Evolutionary conservation across 805 yeast genomes (phyloP).

Genomic region (Kluyveromyces wickerhamii): DNA sequence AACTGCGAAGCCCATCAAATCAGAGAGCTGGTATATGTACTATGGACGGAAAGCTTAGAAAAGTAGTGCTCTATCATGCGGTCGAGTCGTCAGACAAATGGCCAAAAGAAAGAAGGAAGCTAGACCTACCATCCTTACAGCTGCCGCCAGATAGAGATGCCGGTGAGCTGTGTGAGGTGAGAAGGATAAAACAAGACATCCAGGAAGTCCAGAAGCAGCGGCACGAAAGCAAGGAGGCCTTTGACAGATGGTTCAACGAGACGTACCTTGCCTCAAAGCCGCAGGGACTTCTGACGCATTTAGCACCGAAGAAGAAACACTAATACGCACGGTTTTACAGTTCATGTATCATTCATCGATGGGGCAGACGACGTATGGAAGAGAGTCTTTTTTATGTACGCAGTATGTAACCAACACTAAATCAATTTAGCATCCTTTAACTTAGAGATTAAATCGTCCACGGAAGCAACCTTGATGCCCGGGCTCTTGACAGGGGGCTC

Average conservation of each 20-base stretch:
- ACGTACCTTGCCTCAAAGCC: slow-evolving; percentile 2
- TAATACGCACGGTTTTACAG: too few relatives aligned
- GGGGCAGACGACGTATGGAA: too few relatives aligned
- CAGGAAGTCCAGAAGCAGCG: neutral
- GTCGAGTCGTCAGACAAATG: slow-evolving; percentile 2
- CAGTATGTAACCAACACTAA: too few relatives aligned
- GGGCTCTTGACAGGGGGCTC: slow-evolving; percentile 82
- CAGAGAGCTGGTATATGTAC: too few relatives aligned
- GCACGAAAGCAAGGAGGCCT: neutral
- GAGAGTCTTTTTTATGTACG: too few relatives aligned
- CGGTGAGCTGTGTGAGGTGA: slow-evolving; percentile 1
- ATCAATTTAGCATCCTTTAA: slow-evolving; percentile 57
- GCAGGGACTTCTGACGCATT: slow-evolving; percentile 1
- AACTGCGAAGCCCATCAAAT: too few relatives aligned
- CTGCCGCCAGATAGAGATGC: slow-evolving; percentile 1
- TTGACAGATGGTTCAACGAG: slow-evolving; percentile 1
- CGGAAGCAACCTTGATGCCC: slow-evolving; percentile 71
- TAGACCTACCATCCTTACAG: neutral
- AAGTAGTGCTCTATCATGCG: slow-evolving; percentile 4
- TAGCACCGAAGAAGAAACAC: slow-evolving; percentile 1
- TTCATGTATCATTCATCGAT: too few relatives aligned
- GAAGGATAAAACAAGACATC: neutral
- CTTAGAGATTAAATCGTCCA: slow-evolving; percentile 74
- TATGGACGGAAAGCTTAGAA: slow-evolving; percentile 4
- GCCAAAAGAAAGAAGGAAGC: neutral